Evolutionary conservation across 2,329 filamentous ascomycete species (phyloP), one percentile per base, ranked within the genome.

Genomic region (Sporothrix brasiliensis): DNA sequence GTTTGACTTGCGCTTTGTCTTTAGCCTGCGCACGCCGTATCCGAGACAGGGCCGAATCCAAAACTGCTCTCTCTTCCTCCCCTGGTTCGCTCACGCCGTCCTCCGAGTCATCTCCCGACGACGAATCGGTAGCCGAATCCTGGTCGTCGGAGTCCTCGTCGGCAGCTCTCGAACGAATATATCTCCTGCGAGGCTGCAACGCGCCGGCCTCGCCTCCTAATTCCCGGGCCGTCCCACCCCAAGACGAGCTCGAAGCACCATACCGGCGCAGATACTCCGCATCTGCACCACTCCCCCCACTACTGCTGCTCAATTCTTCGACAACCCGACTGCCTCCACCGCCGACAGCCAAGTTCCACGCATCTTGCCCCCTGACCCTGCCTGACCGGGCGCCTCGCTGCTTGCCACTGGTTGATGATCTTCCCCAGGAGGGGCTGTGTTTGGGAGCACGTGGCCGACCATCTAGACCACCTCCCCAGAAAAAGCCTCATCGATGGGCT

Each of bases 381-480:
- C 70, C 70, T 68, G 67, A 44, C 81, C 83, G 78, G 77, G 81
- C 81, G 71, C 74, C 88, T 87, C 92, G 63, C 60, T 66, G 67
- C 30, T 66, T 72, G 63, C 68, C 65, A 44, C 65, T 72, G 50
- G 71, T 91, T 87, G 92, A 92, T 95, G 93, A 93, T 97, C 94
- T 97, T 97, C 94, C 94, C 94, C 92, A 94, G 88, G 86, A 90
- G 92, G 94, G 93, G 93, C 91, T 90, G 87, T 82, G 84, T 89
- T 90, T 86, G 88, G 94, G 94, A 97, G 94, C 91, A 95, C 91
- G 95, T 95, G 94, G 94, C 93, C 94, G 95, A 98, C 94, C 94
- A 96, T 88, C 90, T 98, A 99, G 92, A 99, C 95, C 94, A 95
- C 94, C 94, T 99, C 95, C 94, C 96, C 95, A 87, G 94, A 97